These are phyloP conservation scores for Colletotrichum chlorophyti DNA, from an alignment of 2,329 filamentous ascomycete species.

Conservation along the genomic window DNA sequence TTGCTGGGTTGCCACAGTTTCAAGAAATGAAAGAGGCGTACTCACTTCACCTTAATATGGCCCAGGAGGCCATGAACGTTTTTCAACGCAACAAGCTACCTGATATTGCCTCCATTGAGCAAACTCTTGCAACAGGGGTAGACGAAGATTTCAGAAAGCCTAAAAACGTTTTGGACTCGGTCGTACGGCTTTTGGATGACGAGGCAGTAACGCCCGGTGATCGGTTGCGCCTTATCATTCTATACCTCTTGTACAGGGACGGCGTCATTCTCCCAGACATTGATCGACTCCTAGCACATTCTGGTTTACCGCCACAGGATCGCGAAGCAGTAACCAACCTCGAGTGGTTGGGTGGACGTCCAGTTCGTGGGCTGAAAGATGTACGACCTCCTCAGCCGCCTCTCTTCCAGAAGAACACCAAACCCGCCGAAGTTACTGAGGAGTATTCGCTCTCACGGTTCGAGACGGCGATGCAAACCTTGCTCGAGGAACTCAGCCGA, in stretches of 20 bases:
- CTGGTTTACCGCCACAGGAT: constrained; percentile 77
- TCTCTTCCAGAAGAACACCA: constrained; percentile 74
- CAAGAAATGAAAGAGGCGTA: constrained; percentile 96
- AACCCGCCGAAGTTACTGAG: constrained; percentile 64
- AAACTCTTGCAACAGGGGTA: constrained; percentile 87
- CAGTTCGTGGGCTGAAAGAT: constrained; percentile 74
- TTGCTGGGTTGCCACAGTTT: constrained; percentile 92
- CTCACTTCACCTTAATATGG: constrained; percentile 94
- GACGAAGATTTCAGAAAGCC: constrained; percentile 93
- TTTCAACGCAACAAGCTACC: constrained; percentile 86
- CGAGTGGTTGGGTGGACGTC: constrained; percentile 79
- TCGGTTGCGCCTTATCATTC: constrained; percentile 81
- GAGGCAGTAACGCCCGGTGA: constrained; percentile 75
- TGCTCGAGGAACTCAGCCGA: constrained; percentile 77
- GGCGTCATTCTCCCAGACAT: constrained; percentile 87
- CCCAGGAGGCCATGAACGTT: constrained; percentile 93
- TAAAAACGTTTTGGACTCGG: constrained; percentile 84
- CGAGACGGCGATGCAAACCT: constrained; percentile 79
- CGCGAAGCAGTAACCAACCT: constrained; percentile 78
- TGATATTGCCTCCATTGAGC: constrained; percentile 87
- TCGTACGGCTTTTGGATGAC: constrained; percentile 89
- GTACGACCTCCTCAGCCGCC: constrained; percentile 68
- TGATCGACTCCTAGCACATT: constrained; percentile 82
- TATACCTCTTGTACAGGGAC: constrained; percentile 86
- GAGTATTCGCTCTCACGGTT: constrained; percentile 89